phyloP scores from a whole-genome alignment of 202 grass and related monocot species.

The Bolboschoenoplectus hybrid region DNA sequence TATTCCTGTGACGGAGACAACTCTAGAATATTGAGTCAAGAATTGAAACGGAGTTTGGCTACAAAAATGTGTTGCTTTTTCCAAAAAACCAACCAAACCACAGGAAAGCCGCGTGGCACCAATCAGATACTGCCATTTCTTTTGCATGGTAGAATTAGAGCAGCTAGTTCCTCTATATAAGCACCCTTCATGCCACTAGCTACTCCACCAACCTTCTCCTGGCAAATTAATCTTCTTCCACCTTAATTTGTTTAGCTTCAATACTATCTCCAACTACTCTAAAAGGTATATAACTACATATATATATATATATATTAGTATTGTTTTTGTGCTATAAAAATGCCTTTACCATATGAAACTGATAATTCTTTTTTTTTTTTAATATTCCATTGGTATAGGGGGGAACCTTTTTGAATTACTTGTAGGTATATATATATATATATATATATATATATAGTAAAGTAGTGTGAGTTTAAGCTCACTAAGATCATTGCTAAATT shows the following conservation, averaged over 20 bases:
- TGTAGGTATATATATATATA: too few species aligned
- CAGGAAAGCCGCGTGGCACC: neutral
- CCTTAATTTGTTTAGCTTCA: neutral
- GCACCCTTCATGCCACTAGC: neutral
- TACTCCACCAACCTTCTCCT: neutral
- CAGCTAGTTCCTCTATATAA: constrained; percentile 12
- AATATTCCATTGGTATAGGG: too few species aligned
- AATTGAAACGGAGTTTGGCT: neutral
- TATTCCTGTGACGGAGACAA: neutral
- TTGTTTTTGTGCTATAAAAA: too few species aligned
- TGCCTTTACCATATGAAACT: too few species aligned
- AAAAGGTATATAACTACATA: neutral
- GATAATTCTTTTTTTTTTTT: too few species aligned
- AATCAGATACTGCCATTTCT: neutral
- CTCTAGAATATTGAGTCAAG: neutral
- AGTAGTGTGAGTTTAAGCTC: too few species aligned
- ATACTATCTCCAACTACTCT: neutral
- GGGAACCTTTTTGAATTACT: too few species aligned
- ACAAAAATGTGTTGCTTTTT: too few species aligned
- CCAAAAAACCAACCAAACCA: neutral
- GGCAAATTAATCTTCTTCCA: neutral
- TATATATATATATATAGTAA: too few species aligned
- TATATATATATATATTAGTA: neutral
- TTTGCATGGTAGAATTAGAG: neutral
- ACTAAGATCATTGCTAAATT: too few species aligned